Evolutionary conservation across 257 asterid species (phyloP), one percentile per base, ranked within the genome.

Genomic region (Osmanthus fragrans): DNA sequence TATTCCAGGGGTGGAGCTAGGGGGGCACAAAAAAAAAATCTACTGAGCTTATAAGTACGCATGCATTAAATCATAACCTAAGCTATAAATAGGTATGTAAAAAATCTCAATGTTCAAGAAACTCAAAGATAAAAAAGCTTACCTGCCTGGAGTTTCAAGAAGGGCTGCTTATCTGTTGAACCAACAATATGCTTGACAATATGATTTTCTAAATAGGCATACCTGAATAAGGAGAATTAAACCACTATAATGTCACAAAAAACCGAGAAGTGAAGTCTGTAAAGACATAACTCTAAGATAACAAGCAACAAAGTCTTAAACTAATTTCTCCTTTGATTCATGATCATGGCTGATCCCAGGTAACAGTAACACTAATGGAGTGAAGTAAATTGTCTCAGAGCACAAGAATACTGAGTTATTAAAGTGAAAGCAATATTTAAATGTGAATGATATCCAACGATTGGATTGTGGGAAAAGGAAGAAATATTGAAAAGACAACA

Each of bases 81-180:
- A 40, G 56, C 15, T 19, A n/a, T 15, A 29, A 68, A 60, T 25
- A 71, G 42, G 34, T 30, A 54, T 23, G 77, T 4, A 29, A 71
- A 37, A 37, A 37, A 37, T 37, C 40, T 37, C 2, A 2, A 39
- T 16, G 33, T 15, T 56, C 11, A 39, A 25, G 40, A 63, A 60
- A 69, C 37, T 40, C 32, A 39, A 30, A 30, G 29, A 12, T 39
- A 63, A 32, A 15, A 16, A 29, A 76, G 6, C 8, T 32, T 84
- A 93, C 98, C 93, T 98, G 69, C 99, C 98, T 1, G 97, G 94
- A 80, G 97, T 95, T 85, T 95, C 98, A 49, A 95, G 88, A 84
- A 93, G 93, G 93, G 91, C 75, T 90, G 99, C 80, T 86, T 80
- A 64, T 86, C 89, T 47, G 98, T 89, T 65, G 93, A 90, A 70